Conservation (phyloP, 345 rosid species). For the Hypericum androsaemum region DNA sequence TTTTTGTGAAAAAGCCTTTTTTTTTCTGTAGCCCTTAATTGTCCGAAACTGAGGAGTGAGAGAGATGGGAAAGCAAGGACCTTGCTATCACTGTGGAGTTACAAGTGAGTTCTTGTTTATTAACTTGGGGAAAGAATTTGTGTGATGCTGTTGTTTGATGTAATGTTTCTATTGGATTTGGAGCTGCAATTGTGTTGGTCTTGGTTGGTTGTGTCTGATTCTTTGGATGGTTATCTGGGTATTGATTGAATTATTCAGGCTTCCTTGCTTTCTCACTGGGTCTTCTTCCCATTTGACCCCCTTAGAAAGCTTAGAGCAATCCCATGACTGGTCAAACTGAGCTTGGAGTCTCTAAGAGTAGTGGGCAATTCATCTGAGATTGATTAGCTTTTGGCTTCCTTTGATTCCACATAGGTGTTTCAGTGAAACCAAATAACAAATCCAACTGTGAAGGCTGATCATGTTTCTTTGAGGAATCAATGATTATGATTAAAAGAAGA, state of each 20-base stretch:
- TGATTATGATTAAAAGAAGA: conserved; percentile 6
- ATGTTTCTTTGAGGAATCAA: conserved; percentile 7
- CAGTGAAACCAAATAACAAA: conserved; percentile 10
- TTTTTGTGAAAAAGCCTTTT: conserved; percentile 11
- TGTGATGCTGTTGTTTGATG: no score
- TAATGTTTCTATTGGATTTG: conserved; percentile 11
- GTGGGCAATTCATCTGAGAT: conserved; percentile 13
- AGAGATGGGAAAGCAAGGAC: conserved; percentile 94
- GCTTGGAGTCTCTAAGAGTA: conserved; percentile 10
- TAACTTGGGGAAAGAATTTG: no score
- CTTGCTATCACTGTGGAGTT: conserved; percentile 98
- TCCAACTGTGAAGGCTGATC: conserved; percentile 12
- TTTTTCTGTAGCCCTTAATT: conserved; percentile 14
- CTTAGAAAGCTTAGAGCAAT: conserved; percentile 15
- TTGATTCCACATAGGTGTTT: neutral
- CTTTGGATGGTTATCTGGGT: neutral
- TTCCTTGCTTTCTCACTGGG: conserved; percentile 5
- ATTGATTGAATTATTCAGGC: conserved; percentile 8
- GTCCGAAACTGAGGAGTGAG: conserved; percentile 14
- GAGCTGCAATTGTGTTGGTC: conserved; percentile 4
- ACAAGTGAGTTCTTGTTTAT: conserved; percentile 37
- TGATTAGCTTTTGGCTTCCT: conserved; percentile 4
- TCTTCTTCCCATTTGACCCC: conserved; percentile 15
- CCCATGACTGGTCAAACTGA: conserved; percentile 10
- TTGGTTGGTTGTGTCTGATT: neutral